A percentile compares a stretch with the other conserved stretches of the same genome.
These are phyloP conservation scores for Kuraishia ogatae DNA, from an alignment of 805 yeast species.

Conservation along the genomic window DNA sequence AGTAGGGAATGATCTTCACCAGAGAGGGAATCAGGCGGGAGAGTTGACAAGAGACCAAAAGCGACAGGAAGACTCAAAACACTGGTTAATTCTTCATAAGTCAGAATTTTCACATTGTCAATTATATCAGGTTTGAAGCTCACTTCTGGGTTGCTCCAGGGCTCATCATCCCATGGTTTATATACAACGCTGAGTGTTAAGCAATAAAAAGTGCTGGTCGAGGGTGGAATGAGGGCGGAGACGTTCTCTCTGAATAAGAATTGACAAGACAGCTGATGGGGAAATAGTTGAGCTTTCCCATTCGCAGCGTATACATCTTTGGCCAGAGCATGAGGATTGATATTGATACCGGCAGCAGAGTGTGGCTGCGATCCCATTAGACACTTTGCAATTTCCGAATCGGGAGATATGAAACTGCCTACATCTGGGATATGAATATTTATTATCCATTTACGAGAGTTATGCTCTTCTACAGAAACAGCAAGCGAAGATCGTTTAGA, in stretches of 20 bases:
- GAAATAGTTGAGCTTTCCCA: slow-evolving; percentile 11
- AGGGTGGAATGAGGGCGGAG: not conserved
- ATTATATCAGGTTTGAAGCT: slow-evolving; percentile 8
- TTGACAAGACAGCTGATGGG: slow-evolving; percentile 5
- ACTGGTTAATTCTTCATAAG: not conserved
- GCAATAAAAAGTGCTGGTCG: slow-evolving; percentile 4
- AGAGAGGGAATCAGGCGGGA: not conserved
- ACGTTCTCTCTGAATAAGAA: slow-evolving; percentile 5
- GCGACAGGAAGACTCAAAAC: not conserved
- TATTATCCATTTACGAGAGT: not conserved
- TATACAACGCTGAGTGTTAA: slow-evolving; percentile 12
- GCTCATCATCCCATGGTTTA: slow-evolving; percentile 11
- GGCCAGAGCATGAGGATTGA: not conserved
- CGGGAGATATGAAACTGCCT: slow-evolving; percentile 1
- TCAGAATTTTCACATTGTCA: slow-evolving; percentile 3
- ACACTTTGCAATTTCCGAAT: not conserved
- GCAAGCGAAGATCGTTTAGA: not conserved
- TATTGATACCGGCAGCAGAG: not conserved
- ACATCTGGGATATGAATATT: slow-evolving; percentile 4
- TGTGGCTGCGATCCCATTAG: not conserved
- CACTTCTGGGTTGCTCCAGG: slow-evolving; percentile 4
- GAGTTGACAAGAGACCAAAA: not conserved
- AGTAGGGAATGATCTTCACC: not conserved
- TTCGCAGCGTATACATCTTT: slow-evolving; percentile 8
- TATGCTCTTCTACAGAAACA: slow-evolving; percentile 1